phyloP scores from a whole-genome alignment of 1,139 yeast genomes.

The Suhomyces atakaporum region DNA sequence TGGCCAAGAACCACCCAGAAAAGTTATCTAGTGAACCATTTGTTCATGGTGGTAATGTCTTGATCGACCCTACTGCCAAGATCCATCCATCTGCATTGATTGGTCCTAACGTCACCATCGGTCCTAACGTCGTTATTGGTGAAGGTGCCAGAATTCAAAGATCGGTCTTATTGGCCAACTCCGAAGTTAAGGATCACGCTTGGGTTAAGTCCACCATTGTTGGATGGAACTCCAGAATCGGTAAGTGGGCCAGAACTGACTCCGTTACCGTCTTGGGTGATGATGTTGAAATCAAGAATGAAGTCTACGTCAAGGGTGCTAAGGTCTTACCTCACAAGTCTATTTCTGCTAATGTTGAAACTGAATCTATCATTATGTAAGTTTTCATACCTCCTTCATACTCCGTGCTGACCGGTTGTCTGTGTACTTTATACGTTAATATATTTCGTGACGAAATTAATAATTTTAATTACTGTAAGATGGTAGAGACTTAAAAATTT shows the following conservation, averaged over 20 bases:
- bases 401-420: conserved; percentile 2
- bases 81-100: conserved; percentile 91
- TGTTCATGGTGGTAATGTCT: conserved; percentile 90
- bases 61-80: conserved; percentile 93
- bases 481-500: no score
- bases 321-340: conserved; percentile 98
- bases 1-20: conserved; percentile 77
- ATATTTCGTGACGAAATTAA: no score
- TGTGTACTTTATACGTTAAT: conserved; percentile 8
- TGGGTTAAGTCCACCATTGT: conserved; percentile 97
- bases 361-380: conserved; percentile 96
- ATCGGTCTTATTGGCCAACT: conserved; percentile 89
- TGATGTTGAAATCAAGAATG: conserved; percentile 98
- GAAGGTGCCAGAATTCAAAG: conserved; percentile 99
- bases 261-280: conserved; percentile 98
- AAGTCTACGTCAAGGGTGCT: conserved; percentile 98
- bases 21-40: conserved; percentile 65
- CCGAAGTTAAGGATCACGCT: conserved; percentile 94
- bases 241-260: conserved; percentile 99
- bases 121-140: conserved; percentile 95
- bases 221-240: conserved; percentile 98
- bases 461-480: no score
- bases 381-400: conserved; percentile 4
- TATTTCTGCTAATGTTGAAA: conserved; percentile 93
- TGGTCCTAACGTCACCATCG: conserved; percentile 98